phyloP scores from a whole-genome alignment of 73 alveolate genomes.

The Uronychia binucleata region DNA sequence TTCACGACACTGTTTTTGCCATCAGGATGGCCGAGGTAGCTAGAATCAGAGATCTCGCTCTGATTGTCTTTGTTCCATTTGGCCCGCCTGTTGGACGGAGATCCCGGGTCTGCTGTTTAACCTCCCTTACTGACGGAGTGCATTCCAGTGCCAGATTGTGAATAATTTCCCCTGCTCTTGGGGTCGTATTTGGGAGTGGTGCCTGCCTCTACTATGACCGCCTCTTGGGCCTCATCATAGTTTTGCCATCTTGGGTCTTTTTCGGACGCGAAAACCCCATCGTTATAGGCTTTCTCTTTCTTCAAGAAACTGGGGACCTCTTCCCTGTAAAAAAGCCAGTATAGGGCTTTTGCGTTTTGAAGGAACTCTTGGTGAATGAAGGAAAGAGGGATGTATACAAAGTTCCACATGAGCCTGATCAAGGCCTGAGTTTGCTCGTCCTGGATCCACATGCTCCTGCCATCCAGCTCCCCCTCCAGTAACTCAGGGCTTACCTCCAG shows the following conservation, averaged over 20 bases:
- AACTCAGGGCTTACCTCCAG: background rate
- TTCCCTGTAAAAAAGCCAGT: background rate
- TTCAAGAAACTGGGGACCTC: background rate
- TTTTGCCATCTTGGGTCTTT: background rate
- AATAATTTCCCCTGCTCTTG: too few species aligned
- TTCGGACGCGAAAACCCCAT: background rate
- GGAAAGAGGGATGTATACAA: background rate
- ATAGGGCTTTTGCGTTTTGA: background rate
- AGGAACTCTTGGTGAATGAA: background rate
- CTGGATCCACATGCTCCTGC: background rate
- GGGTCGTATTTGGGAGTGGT: background rate
- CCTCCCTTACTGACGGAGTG: background rate
- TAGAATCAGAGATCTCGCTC: background rate
- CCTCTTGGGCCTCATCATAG: background rate
- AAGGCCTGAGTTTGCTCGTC: background rate
- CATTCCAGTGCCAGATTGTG: background rate
- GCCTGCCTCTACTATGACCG: background rate
- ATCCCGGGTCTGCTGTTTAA: background rate
- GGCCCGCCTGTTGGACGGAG: background rate
- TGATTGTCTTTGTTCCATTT: background rate
- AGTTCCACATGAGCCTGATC: background rate
- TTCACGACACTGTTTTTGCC: too few species aligned
- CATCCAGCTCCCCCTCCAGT: background rate
- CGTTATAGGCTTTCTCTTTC: background rate
- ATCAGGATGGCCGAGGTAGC: background rate